Conservation (phyloP, 2,329 filamentous ascomycete genomes). For the Calonectria pauciramosa region DNA sequence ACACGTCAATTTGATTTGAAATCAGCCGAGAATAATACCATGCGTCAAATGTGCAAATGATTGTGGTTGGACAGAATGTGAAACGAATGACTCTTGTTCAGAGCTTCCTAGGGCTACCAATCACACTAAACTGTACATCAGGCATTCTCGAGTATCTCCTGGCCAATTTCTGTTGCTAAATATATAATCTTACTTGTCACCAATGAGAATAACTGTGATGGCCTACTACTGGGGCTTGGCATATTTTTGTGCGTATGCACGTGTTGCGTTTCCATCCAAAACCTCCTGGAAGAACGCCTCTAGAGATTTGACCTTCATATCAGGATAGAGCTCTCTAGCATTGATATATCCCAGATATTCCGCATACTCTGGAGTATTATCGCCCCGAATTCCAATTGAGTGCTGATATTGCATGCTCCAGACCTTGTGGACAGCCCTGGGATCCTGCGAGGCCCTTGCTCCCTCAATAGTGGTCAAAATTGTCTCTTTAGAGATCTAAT, state of each 20-base stretch:
- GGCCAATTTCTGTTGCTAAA: not conserved
- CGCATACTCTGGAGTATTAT: slow-evolving; percentile 67
- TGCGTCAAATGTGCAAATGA: not conserved
- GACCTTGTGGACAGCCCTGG: not conserved
- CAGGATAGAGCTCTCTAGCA: slow-evolving; percentile 66
- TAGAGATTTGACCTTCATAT: not conserved
- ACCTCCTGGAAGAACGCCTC: not conserved
- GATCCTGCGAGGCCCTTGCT: not conserved
- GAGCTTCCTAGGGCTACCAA: not conserved
- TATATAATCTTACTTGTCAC: not conserved
- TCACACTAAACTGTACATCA: too few relatives aligned
- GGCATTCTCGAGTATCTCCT: not conserved
- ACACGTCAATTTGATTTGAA: not conserved
- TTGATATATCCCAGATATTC: slow-evolving; percentile 68
- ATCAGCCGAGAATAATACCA: not conserved
- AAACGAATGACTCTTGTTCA: not conserved
- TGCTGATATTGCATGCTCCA: not conserved
- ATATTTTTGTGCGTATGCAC: not conserved
- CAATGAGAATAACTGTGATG: not conserved
- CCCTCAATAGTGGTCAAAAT: not conserved
- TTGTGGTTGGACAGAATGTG: not conserved
- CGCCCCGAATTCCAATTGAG: slow-evolving; percentile 52
- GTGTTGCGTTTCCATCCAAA: not conserved
- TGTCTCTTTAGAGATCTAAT: not conserved
- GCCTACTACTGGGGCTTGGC: not conserved